Percentiles rank a stretch among this genome's conserved stretches.
phyloP scores from a whole-genome alignment of 306 rosid genomes.

The Quercus glauca region DNA sequence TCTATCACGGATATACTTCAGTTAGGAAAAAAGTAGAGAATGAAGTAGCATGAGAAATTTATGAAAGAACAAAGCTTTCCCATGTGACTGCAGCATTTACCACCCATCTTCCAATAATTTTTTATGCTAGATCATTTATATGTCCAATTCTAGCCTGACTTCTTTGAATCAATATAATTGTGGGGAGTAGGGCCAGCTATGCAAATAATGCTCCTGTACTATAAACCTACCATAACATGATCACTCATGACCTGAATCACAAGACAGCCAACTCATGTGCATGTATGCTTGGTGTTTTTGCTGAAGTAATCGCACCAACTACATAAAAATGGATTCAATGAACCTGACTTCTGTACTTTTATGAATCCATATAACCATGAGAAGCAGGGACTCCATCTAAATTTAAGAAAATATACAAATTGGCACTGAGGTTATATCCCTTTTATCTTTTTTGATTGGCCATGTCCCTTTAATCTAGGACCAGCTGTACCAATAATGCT shows the following conservation, averaged over 20 bases:
- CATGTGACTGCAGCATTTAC: too few relatives aligned
- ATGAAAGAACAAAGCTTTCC: too few relatives aligned
- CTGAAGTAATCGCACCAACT: not conserved
- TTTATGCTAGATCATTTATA: too few relatives aligned
- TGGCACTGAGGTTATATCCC: not conserved
- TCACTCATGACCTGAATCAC: not conserved
- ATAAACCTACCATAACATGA: not conserved
- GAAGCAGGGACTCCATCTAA: not conserved
- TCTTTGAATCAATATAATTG: too few relatives aligned
- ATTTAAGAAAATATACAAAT: not conserved
- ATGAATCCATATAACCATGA: not conserved
- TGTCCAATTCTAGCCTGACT: too few relatives aligned
- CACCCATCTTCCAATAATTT: too few relatives aligned
- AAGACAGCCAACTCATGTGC: not conserved
- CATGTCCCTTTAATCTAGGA: too few relatives aligned
- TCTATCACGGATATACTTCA: too few relatives aligned
- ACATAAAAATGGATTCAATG: not conserved
- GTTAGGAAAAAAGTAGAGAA: too few relatives aligned
- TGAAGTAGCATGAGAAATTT: too few relatives aligned
- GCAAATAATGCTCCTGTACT: not conserved
- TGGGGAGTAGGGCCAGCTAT: too few relatives aligned
- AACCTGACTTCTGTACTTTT: not conserved
- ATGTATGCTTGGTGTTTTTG: not conserved
- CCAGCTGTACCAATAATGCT: too few relatives aligned
- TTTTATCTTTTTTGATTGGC: not conserved